Conservation (phyloP, 1,284 basidiomycete genomes). For the Cryptococcus neoformans region DNA sequence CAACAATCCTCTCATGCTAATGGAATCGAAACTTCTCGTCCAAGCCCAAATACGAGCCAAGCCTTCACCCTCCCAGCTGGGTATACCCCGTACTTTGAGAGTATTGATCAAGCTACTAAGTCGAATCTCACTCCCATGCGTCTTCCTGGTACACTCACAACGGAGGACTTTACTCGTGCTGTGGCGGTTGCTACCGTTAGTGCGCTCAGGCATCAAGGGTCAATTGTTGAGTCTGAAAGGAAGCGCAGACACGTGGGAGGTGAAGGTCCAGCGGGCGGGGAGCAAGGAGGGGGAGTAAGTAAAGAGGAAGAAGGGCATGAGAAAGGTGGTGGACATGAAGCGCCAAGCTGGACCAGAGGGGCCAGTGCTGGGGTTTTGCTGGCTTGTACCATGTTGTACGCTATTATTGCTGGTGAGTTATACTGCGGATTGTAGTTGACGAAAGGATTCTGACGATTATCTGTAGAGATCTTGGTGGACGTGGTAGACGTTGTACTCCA, state of each 20-base stretch:
- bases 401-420: conserved; percentile 83
- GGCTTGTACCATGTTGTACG: conserved; percentile 88
- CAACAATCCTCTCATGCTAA: neutral
- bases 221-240: conserved; percentile 19
- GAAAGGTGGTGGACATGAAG: conserved; percentile 84
- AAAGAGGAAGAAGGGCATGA: conserved; percentile 40
- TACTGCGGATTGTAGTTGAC: neutral
- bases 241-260: conserved; percentile 1
- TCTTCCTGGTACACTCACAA: conserved; percentile 65
- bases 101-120: conserved; percentile 47
- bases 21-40: neutral
- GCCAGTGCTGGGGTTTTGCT: conserved; percentile 84
- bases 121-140: conserved; percentile 54
- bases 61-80: conserved; percentile 28
- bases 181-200: conserved; percentile 87
- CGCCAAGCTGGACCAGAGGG: conserved; percentile 87
- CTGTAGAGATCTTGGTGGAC: conserved; percentile 81
- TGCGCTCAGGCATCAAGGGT: conserved; percentile 66
- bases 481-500: conserved; percentile 93
- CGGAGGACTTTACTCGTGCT: conserved; percentile 84
- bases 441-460: neutral
- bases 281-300: neutral
- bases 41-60: neutral
- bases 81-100: conserved; percentile 71
- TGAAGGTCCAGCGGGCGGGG: neutral